Evolutionary conservation across 306 rosid genomes (phyloP), one percentile per base, ranked within the genome.

Genomic region (Adenanthera pavonina): DNA sequence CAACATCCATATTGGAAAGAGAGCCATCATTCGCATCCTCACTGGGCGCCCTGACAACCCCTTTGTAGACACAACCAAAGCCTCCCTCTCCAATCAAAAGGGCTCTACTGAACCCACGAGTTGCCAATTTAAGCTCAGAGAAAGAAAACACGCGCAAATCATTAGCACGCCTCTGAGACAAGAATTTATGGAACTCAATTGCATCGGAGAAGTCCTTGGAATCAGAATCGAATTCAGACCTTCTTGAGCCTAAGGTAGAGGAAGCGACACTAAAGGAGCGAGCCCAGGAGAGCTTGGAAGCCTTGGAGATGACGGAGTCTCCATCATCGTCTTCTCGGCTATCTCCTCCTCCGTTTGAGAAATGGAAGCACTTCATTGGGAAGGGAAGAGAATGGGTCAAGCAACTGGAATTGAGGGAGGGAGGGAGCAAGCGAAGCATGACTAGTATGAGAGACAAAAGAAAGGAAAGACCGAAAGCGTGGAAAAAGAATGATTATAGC

Each of bases 71-170:
- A 20, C 92, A 93, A 10, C 99, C 99, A 70, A 95, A 95, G 0
- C 99, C 99, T 1, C 99, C 99, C 74, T 93, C 99, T 14, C 99
- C 99, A 46, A 95, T 87, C 76, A 95, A 78, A 41, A 92, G 82
- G 34, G 90, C 54, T 54, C 98, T 81, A 53, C 87, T 93, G 87
- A 95, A 95, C 3, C 92, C 91, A 4, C 93, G 90, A 19, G 93
- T 95, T 1, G 99, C 97, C 33, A 90, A 66, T 85, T 92, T 95
- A 38, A 95, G 89, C 74, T 89, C 96, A 4, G 93, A 76, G 91
- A 95, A 93, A 15, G 91, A 70, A 80, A 95, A 93, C 30, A 92
- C 80, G 1, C 92, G 84, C 25, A 95, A 94, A 77, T 87, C 82
- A 75, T 95, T 95, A 15, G 97, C 91, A 8, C 99, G 87, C 19